Percentiles rank a stretch among this genome's conserved stretches.
Evolutionary conservation across 1,139 yeast species (phyloP).

Genomic region (Sugiyamaella pinicola): DNA sequence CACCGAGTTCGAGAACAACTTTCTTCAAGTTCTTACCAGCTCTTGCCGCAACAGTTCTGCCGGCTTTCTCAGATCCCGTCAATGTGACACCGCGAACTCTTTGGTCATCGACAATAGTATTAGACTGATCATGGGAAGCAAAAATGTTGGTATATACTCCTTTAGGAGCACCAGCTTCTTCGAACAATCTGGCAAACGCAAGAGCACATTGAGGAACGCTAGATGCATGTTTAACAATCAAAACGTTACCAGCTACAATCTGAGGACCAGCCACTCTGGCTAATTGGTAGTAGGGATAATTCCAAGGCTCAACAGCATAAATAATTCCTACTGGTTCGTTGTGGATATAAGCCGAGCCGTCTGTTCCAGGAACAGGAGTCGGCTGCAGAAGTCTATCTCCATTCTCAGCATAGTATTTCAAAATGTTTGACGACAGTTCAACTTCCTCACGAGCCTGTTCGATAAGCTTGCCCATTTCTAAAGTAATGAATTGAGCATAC

Average conservation of each 20-base stretch:
- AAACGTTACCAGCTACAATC: slow-evolving; percentile 75
- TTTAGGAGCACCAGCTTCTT: slow-evolving; percentile 75
- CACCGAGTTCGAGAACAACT: slow-evolving; percentile 81
- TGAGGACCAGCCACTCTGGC: slow-evolving; percentile 81
- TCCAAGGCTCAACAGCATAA: slow-evolving; percentile 91
- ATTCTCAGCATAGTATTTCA: slow-evolving; percentile 73
- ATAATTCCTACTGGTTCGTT: slow-evolving; percentile 84
- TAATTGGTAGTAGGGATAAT: slow-evolving; percentile 60
- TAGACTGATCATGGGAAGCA: slow-evolving; percentile 71
- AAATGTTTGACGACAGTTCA: slow-evolving; percentile 53
- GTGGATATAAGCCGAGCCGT: slow-evolving; percentile 57
- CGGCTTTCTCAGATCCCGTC: slow-evolving; percentile 83
- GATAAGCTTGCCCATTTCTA: slow-evolving; percentile 57
- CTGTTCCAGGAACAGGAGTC: slow-evolving; percentile 63
- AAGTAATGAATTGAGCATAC: slow-evolving; percentile 57
- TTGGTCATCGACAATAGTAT: slow-evolving; percentile 71
- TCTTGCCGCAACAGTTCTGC: slow-evolving; percentile 76
- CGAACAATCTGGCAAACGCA: slow-evolving; percentile 60
- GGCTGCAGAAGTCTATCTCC: slow-evolving; percentile 75
- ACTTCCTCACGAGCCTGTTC: slow-evolving; percentile 55
- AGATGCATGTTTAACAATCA: slow-evolving; percentile 75
- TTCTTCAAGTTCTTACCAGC: slow-evolving; percentile 77
- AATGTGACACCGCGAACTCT: slow-evolving; percentile 76
- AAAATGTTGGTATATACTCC: slow-evolving; percentile 78
- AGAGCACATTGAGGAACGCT: slow-evolving; percentile 78